Conservation (phyloP, 805 yeast genomes). For the Suhomyces kilbournensis region DNA sequence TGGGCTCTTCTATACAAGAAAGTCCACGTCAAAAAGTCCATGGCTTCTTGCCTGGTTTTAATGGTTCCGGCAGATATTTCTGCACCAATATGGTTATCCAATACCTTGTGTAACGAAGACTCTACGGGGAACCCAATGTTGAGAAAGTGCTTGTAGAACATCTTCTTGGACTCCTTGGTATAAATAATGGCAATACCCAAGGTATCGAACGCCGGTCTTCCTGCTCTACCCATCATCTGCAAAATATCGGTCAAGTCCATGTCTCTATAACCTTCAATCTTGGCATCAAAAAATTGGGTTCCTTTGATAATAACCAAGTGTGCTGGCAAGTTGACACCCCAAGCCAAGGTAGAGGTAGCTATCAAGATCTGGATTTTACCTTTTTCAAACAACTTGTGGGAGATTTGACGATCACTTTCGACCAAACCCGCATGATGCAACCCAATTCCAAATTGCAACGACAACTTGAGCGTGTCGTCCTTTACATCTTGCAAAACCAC, state of each 20-base stretch:
- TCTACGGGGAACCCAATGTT: conserved; percentile 83
- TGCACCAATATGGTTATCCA: conserved; percentile 79
- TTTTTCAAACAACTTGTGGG: conserved; percentile 68
- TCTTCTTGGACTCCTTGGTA: conserved; percentile 72
- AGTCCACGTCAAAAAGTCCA: conserved; percentile 76
- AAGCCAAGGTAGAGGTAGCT: conserved; percentile 81
- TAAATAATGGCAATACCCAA: conserved; percentile 74
- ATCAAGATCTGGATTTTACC: conserved; percentile 69
- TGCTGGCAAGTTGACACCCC: conserved; percentile 86
- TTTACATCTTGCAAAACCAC: conserved; percentile 53
- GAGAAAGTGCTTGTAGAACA: conserved; percentile 72
- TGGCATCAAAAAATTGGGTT: conserved; percentile 61
- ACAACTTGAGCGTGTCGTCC: conserved; percentile 76
- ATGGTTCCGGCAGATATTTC: conserved; percentile 73
- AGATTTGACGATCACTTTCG: conserved; percentile 65
- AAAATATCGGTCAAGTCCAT: conserved; percentile 81
- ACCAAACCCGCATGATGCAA: conserved; percentile 81
- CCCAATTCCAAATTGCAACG: conserved; percentile 78
- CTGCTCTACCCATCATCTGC: conserved; percentile 79
- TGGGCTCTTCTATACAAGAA: conserved; percentile 71
- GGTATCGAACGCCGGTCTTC: conserved; percentile 77
- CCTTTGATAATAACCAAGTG: conserved; percentile 77
- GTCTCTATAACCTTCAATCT: conserved; percentile 68
- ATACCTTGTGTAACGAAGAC: conserved; percentile 71
- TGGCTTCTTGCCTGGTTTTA: conserved; percentile 60